Evolutionary conservation across 164 flowering plant species (phyloP), one percentile per base, ranked within the genome.

Genomic region (Piper longum): DNA sequence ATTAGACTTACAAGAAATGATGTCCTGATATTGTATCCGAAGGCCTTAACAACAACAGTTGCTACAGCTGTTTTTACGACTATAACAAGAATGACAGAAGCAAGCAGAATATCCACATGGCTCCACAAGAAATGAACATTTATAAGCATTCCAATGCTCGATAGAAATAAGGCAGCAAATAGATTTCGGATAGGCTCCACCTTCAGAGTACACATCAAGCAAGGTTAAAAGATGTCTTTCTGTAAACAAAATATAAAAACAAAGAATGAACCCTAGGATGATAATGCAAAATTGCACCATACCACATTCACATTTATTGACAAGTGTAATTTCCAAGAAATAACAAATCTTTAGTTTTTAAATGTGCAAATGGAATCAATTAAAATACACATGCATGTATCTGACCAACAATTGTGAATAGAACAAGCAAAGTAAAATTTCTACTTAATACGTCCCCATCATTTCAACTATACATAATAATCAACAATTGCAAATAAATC

Each of bases 101-200:
- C 97, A 36, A 93, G 84, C 75, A 93, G 77, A 66, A 93, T 88
- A 75, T 93, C 96, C 67, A 88, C 93, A 79, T 93, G 99, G 67
- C 59, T 79, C 97, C 97, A 93, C 13, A 93, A 77, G 70, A 93
- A 90, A 41, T 88, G 97, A 3, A 93, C 93, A 69, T 85, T 83
- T 69, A 93, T 87, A 62, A 93, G 97, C 99, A 93, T 84, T 63
- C 99, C 99, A 77, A 93, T 93, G 75, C 99, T 85, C 14, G 99
- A 74, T 54, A 93, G 92, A 70, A 93, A 93, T 61, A 93, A 88
- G 69, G 99, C 99, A 45, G 99, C 91, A 83, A 90, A 93, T 40
- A 93, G 73, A 72, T 93, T 93, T 41, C 99, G 91, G 57, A 93
- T 90, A 61, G 97, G 95, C 74, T 90, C 97, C 79, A 93, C 95